Evolutionary conservation across 208 protist genomes (phyloP).

Genomic region (Leishmania amazonensis): DNA sequence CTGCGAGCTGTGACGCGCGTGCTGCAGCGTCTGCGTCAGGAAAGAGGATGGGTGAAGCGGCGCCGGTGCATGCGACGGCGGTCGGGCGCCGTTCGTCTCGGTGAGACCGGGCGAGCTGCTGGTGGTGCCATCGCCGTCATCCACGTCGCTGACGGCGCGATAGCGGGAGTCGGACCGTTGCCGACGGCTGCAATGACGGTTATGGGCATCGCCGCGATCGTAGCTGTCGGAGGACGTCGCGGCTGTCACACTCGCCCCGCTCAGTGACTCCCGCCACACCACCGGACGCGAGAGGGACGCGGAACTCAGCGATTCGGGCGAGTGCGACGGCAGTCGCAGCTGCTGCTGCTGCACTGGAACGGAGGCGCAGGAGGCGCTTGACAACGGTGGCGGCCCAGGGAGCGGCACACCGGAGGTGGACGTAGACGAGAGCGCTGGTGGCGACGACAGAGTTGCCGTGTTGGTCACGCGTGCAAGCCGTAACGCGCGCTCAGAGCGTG

Average conservation of each 20-base stretch:
- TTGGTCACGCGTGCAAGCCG: background rate
- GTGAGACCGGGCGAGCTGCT: background rate
- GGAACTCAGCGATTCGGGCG: constrained; percentile 6
- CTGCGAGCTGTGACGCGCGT: background rate
- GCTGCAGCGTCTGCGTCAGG: too few relatives aligned
- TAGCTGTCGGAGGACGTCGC: background rate
- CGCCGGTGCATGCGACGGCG: constrained; percentile 25
- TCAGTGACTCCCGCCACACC: background rate
- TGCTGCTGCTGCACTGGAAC: constrained; percentile 1
- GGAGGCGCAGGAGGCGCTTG: background rate
- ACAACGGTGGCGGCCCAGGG: background rate
- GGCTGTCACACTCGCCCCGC: background rate
- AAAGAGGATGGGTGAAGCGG: background rate
- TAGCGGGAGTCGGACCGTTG: background rate
- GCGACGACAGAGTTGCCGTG: background rate
- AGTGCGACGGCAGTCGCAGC: constrained; percentile 18
- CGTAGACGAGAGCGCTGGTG: background rate
- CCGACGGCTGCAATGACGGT: background rate
- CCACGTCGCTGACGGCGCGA: background rate
- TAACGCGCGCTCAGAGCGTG: background rate
- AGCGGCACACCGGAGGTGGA: background rate
- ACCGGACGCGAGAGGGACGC: background rate
- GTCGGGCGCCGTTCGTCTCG: constrained; percentile 2
- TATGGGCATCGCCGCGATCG: background rate
- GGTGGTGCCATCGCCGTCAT: background rate